These are phyloP conservation scores for Pistacia integerrima DNA, from an alignment of 345 rosid species.

Conservation along the genomic window DNA sequence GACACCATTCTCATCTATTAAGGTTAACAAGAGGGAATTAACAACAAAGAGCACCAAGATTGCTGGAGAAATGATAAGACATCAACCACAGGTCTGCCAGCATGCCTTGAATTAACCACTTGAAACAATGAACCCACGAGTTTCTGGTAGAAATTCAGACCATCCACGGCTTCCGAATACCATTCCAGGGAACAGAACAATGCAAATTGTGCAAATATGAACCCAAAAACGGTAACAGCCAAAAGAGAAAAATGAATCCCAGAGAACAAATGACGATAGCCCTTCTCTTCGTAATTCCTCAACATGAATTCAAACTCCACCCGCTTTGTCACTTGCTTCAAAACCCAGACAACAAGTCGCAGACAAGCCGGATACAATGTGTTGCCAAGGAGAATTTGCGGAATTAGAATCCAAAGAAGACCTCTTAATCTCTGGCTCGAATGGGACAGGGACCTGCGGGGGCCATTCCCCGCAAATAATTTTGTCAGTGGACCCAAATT, in stretches of 20 bases:
- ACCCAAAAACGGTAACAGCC: conserved; percentile 24
- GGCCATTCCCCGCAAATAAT: too few relatives aligned
- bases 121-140: conserved; percentile 21
- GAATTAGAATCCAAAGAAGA: conserved; percentile 40
- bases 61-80: too few relatives aligned
- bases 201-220: conserved; percentile 21
- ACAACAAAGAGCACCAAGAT: too few relatives aligned
- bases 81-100: conserved; percentile 9
- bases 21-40: too few relatives aligned
- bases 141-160: conserved; percentile 27
- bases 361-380: conserved; percentile 25
- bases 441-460: too few relatives aligned
- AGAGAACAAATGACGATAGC: conserved; percentile 23
- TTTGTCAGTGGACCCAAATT: too few relatives aligned
- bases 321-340: conserved; percentile 16
- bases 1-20: too few relatives aligned
- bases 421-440: neutral
- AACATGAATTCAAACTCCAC: conserved; percentile 21
- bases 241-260: neutral
- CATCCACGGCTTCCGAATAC: conserved; percentile 6
- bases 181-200: conserved; percentile 20
- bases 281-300: conserved; percentile 11
- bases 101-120: conserved; percentile 34
- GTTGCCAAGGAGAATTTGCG: conserved; percentile 42
- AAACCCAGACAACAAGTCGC: conserved; percentile 12